Percentiles rank a stretch among this genome's conserved stretches.
These are phyloP conservation scores for Prunus mume DNA, from an alignment of 306 rosid genomes.

Conservation along the genomic window DNA sequence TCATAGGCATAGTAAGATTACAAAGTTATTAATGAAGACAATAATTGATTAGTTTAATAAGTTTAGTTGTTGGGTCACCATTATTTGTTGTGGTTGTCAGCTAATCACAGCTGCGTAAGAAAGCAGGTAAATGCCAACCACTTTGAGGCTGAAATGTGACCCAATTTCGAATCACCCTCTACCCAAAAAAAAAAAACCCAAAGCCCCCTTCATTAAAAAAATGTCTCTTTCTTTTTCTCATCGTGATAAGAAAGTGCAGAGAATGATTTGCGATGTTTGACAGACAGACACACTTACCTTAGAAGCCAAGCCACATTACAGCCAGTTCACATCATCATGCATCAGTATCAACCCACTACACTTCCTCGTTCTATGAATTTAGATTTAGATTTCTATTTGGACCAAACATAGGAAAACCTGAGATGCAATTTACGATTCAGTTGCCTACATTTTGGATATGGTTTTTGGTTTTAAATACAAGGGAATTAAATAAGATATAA, in stretches of 20 bases:
- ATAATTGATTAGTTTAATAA: not conserved
- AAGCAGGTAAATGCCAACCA: slow-evolving; percentile 36
- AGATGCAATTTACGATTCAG: not conserved
- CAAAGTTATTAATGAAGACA: not conserved
- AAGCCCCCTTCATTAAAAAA: slow-evolving; percentile 4
- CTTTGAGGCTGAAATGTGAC: slow-evolving; percentile 47
- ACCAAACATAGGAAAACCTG: not conserved
- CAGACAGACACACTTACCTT: slow-evolving; percentile 40
- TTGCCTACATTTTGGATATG: not conserved
- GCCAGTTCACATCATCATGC: slow-evolving; percentile 15
- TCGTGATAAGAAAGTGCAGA: slow-evolving; percentile 16
- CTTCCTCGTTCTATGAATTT: slow-evolving; percentile 12
- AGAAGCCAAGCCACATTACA: slow-evolving; percentile 58
- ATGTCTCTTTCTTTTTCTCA: not conserved
- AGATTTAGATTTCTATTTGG: not conserved
- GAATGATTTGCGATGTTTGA: not conserved
- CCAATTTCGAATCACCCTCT: slow-evolving; percentile 31
- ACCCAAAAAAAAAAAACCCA: slow-evolving; percentile 31
- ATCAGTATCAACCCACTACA: slow-evolving; percentile 23
- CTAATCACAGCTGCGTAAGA: slow-evolving; percentile 9
- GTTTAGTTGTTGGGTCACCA: slow-evolving; percentile 13
- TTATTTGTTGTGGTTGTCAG: slow-evolving; percentile 7
- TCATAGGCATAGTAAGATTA: no score
- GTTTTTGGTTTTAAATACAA: not conserved
- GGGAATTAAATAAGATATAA: not conserved